Evolutionary conservation across 2,329 filamentous ascomycete species (phyloP).

Genomic region (Epichloe scottii): DNA sequence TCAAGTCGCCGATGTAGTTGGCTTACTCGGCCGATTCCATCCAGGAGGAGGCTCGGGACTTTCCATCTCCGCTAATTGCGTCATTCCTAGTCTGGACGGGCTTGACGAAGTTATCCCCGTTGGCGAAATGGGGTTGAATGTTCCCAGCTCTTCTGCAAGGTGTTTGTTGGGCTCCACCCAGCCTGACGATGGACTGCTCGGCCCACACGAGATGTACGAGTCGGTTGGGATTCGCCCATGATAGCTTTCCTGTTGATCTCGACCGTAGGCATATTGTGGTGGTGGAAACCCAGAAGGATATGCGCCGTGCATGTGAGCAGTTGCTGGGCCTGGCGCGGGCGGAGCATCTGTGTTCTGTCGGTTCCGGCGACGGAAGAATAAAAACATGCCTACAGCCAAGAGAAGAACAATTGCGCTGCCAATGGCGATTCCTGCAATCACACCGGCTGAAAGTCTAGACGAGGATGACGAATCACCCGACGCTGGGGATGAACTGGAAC

Average conservation of each 20-base stretch:
- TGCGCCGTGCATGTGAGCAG: not conserved
- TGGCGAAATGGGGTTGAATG: not conserved
- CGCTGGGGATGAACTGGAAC: not conserved
- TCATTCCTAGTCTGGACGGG: not conserved
- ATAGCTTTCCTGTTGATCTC: slow-evolving; percentile 5
- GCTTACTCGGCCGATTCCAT: not conserved
- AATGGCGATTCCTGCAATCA: slow-evolving; percentile 16
- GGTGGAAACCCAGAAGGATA: slow-evolving; percentile 2
- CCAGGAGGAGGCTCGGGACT: slow-evolving; percentile 4
- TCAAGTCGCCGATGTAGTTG: too few species aligned
- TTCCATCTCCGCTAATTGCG: slow-evolving; percentile 10
- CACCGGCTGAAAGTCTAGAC: slow-evolving; percentile 6
- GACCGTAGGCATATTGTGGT: slow-evolving; percentile 4
- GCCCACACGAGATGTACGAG: slow-evolving; percentile 5
- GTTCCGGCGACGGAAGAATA: slow-evolving; percentile 9
- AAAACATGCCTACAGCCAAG: slow-evolving; percentile 8
- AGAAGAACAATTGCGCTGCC: slow-evolving; percentile 12
- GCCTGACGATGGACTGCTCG: slow-evolving; percentile 1
- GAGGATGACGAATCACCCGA: not conserved
- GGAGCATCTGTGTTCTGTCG: slow-evolving; percentile 1
- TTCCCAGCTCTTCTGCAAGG: slow-evolving; percentile 5
- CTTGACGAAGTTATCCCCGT: not conserved
- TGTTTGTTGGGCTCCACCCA: slow-evolving; percentile 4
- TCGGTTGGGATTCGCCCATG: slow-evolving; percentile 2
- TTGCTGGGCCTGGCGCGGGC: not conserved